Base-by-base conservation (phyloP, 768 basidiomycete species). In the Strobilomyces dryophilus region DNA sequence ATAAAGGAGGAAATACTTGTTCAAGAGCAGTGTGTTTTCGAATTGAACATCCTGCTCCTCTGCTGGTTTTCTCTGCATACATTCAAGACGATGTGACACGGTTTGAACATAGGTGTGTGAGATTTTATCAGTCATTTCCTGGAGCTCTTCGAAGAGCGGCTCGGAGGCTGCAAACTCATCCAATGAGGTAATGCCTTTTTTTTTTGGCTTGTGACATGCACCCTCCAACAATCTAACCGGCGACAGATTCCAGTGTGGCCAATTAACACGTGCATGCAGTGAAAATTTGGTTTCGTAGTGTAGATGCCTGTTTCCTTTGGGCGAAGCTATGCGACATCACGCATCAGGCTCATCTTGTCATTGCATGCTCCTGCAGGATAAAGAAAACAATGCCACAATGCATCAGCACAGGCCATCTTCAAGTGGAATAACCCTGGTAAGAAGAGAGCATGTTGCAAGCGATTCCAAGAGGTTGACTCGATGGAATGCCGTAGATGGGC, bases 1-100 rank as follows among this genome's bases (percentile, higher is more conserved):
- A n/a, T n/a, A n/a, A n/a, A n/a, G n/a, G n/a, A 76, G 43, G 10
- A 72, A 60, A 27, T 74, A 71, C 27, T 72, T 54, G 14, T 75
- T 62, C 3, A 57, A 27, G 0, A 75, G 50, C 9, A 72, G 34
- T 0, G 50, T 45, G 49, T 79, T 78, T 52, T 74, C 70, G 12
- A 57, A 51, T 15, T 70, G 62, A 8, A 61, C 24, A 24, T 35
- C 34, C 0, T 12, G 48, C 1, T 31, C 3, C 14, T 3, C 8
- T 9, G 10, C 2, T 2, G 3, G 15, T 10, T 18, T 24, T 11
- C 36, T 21, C 5, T 10, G 26, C 18, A 18, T 20, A 12, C 10
- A 24, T 1, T 14, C n/a, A n/a, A n/a, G n/a, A n/a, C n/a, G n/a
- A n/a, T n/a, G n/a, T n/a, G n/a, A n/a, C n/a, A n/a, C n/a, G n/a